These are phyloP conservation scores for Peltaster fructicola DNA, from an alignment of 2,329 filamentous ascomycete species.

Conservation along the genomic window DNA sequence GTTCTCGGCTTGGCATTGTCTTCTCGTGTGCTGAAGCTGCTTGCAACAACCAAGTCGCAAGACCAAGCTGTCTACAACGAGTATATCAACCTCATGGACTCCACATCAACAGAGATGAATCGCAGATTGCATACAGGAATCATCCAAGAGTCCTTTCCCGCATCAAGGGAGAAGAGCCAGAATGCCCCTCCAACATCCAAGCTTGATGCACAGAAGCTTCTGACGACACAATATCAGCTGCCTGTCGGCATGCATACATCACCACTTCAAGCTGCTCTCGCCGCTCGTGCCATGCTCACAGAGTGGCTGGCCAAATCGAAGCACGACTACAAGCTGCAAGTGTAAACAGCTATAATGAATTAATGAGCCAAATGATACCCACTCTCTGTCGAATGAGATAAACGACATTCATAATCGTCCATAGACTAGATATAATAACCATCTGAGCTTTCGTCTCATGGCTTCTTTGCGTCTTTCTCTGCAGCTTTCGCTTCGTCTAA, in stretches of 20 bases:
- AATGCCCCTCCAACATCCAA: conserved; percentile 8
- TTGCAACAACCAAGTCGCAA: conserved; percentile 2
- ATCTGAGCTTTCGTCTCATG: too few species aligned
- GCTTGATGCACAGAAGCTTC: conserved; percentile 16
- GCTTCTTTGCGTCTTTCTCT: conserved; percentile 12
- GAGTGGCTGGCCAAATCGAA: conserved; percentile 21
- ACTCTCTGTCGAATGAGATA: too few species aligned
- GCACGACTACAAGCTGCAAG: conserved; percentile 3
- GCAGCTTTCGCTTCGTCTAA: conserved; percentile 25
- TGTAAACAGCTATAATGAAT: too few species aligned
- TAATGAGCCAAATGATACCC: too few species aligned
- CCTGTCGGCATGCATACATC: conserved; percentile 23
- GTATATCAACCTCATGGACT: conserved; percentile 1
- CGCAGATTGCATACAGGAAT: conserved; percentile 2
- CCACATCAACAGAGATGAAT: too few species aligned
- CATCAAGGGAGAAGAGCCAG: conserved; percentile 20
- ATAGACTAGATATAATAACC: too few species aligned
- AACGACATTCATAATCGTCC: too few species aligned
- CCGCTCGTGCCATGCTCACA: conserved; percentile 23
- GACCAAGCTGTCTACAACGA: not conserved
- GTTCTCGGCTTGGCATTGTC: conserved; percentile 24
- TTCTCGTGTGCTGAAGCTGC: conserved; percentile 18
- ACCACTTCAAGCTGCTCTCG: conserved; percentile 27
- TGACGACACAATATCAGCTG: conserved; percentile 22
- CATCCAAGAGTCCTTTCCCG: conserved; percentile 17